Base-by-base conservation (phyloP, 2,329 filamentous ascomycete species). In the Thelonectria rubi region DNA sequence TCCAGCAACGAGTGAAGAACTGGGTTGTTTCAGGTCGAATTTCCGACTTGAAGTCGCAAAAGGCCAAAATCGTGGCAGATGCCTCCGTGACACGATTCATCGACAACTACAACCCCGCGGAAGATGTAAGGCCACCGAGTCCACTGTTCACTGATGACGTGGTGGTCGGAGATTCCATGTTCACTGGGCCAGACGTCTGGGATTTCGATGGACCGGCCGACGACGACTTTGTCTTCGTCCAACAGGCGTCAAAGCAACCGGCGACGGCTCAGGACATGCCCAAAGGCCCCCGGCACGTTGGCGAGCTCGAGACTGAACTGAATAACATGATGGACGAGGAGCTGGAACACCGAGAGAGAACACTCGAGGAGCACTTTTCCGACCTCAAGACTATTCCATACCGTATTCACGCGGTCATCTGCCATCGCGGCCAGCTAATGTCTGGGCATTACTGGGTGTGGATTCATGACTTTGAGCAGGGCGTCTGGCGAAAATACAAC, bases 401-500 rank as follows among this genome's bases (percentile, higher is more conserved):
- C 75, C 88, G 88, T 14, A 85, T 99, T 5, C 94, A 97, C 69
- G 92, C 94, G 0, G 91, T 97, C 32, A 97, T 99, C 72, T 94
- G 97, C 70, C 95, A 99, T 75, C 89, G 91, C 18, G 92, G 92
- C 32, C 82, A 83, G 68, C 84, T 89, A 42, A 85, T 83, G 46
- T 89, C 89, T 47, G 95, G 95, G 0, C 95, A 99, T 76, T 99
- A 98, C 79, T 97, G 93, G 90, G 93, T 97, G 46, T 97, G 94
- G 85, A 96, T 99, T 65, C 91, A 89, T 72, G 95, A 98, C 78
- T 97, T 97, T 75, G 86, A 89, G 66, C 86, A 87, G 48, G 85
- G 87, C 43, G 81, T 94, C 18, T 99, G 95, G 94, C 89, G 93
- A 59, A 93, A 92, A 72, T 99, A 97, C 82, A 99, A 99, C 74